A percentile compares a stretch with the other conserved stretches of the same genome.
Conservation (phyloP, 352 stramenopile species). For the Thalassiosira pacifica region DNA sequence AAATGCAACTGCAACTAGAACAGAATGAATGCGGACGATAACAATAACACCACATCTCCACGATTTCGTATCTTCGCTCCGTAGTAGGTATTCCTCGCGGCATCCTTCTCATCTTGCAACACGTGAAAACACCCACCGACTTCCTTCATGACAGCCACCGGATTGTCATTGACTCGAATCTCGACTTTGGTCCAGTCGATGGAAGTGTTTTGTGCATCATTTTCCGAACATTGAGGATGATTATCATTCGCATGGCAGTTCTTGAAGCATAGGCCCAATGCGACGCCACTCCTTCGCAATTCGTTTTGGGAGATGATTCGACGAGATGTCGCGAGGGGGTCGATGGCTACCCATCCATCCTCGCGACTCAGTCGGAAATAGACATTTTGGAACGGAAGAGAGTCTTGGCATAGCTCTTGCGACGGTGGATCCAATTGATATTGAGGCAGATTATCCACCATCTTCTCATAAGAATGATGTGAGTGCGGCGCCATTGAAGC, state of each 20-base stretch:
- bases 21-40: neutral
- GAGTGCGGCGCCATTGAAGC: neutral
- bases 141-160: conserved; percentile 20
- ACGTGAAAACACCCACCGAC: conserved; percentile 29
- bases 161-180: conserved; percentile 19
- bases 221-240: no score
- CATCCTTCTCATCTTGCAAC: conserved; percentile 12
- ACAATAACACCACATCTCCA: neutral
- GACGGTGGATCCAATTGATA: conserved; percentile 16
- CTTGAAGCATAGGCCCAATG: conserved; percentile 28
- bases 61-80: neutral
- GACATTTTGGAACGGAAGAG: conserved; percentile 31
- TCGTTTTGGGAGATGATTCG: no score
- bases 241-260: no score
- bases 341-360: neutral
- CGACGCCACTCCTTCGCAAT: neutral
- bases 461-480: no score
- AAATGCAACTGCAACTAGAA: no score
- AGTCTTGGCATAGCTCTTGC: conserved; percentile 24
- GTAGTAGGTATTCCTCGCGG: neutral
- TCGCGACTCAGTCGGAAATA: conserved; percentile 10
- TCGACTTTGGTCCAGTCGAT: conserved; percentile 19
- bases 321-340: neutral
- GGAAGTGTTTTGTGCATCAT: conserved; percentile 6
- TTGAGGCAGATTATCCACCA: neutral